Conservation (phyloP, 108 stramenopile species). For the Cyclotella cryptica region DNA sequence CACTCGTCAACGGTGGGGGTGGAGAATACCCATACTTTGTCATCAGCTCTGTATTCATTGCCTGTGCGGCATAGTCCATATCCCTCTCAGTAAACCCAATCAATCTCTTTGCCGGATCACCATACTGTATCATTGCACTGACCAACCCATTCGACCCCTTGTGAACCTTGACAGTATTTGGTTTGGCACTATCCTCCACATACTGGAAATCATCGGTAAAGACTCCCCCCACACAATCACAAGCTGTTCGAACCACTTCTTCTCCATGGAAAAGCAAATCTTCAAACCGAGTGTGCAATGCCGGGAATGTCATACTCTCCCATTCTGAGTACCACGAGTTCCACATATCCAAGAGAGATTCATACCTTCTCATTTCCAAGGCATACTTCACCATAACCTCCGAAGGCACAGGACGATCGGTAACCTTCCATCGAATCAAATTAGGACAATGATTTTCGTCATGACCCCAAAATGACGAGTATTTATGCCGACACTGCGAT, state of each 20-base stretch:
- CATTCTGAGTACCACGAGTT: conserved; percentile 82
- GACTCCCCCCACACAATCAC: conserved; percentile 81
- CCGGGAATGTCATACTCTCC: conserved; percentile 69
- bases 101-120: conserved; percentile 64
- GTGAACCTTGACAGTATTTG: conserved; percentile 50
- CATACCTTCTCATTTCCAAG: conserved; percentile 36
- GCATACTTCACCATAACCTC: conserved; percentile 50
- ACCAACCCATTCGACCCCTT: conserved; percentile 75
- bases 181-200: conserved; percentile 71
- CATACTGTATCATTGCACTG: conserved; percentile 82
- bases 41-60: conserved; percentile 71
- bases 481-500: conserved; percentile 58
- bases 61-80: conserved; percentile 56
- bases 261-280: conserved; percentile 85
- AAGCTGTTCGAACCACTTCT: conserved; percentile 65
- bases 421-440: conserved; percentile 50
- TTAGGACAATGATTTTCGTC: conserved; percentile 58
- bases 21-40: conserved; percentile 44
- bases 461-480: conserved; percentile 56
- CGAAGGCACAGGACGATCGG: conserved; percentile 21
- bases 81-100: conserved; percentile 69
- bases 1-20: conserved; percentile 14
- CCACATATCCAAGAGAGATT: conserved; percentile 76
- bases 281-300: conserved; percentile 84
- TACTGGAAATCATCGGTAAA: conserved; percentile 67